Percentiles rank a stretch among this genome's conserved stretches.
Evolutionary conservation across 352 stramenopile species (phyloP).

Genomic region (Phytophthora rubi): DNA sequence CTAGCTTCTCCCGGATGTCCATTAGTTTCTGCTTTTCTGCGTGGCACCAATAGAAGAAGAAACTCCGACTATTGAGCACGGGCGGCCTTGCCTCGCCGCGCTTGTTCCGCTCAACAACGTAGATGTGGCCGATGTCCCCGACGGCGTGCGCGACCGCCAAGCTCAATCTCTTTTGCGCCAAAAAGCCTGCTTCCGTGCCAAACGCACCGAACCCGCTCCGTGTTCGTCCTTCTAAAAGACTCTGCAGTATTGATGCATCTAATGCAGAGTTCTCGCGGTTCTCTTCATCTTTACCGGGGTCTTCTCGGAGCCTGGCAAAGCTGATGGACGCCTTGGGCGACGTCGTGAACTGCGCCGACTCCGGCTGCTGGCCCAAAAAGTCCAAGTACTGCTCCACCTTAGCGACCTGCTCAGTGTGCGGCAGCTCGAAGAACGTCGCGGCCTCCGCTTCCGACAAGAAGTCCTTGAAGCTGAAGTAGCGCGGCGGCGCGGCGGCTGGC

Average conservation of each 20-base stretch:
- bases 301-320: slow-evolving; percentile 36
- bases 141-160: slow-evolving; percentile 61
- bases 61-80: slow-evolving; percentile 83
- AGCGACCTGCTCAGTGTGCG: slow-evolving; percentile 55
- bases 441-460: slow-evolving; percentile 55
- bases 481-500: neutral
- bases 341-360: slow-evolving; percentile 53
- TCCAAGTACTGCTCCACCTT: slow-evolving; percentile 73
- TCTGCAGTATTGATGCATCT: slow-evolving; percentile 37
- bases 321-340: slow-evolving; percentile 64
- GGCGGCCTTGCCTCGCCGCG: slow-evolving; percentile 41
- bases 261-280: neutral
- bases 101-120: slow-evolving; percentile 71
- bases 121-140: slow-evolving; percentile 68
- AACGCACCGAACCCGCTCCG: slow-evolving; percentile 81
- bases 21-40: slow-evolving; percentile 88
- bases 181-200: slow-evolving; percentile 61
- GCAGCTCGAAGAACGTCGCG: slow-evolving; percentile 57
- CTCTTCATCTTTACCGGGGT: neutral
- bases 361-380: slow-evolving; percentile 60
- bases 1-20: slow-evolving; percentile 73
- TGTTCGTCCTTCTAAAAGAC: slow-evolving; percentile 49
- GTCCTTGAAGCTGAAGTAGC: slow-evolving; percentile 75
- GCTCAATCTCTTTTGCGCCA: slow-evolving; percentile 72
- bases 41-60: slow-evolving; percentile 89